Evolutionary conservation across 2,329 filamentous ascomycete species (phyloP).

Genomic region (Exserohilum turcica): DNA sequence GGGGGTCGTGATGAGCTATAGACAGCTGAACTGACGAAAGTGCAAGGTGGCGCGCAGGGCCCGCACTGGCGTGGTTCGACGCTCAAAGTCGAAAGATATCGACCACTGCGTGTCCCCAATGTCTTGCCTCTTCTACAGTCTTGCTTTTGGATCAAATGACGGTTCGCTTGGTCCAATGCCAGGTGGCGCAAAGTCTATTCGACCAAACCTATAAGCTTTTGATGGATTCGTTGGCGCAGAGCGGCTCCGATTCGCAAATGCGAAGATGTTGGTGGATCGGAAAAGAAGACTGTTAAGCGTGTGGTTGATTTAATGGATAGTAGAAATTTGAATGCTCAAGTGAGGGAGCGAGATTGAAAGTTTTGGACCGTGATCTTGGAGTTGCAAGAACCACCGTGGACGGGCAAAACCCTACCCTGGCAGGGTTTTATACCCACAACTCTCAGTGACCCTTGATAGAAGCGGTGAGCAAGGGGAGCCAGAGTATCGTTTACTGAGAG

Average conservation of each 20-base stretch:
- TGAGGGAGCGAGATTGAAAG: conserved; percentile 9
- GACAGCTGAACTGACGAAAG: not conserved
- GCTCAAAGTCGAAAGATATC: not conserved
- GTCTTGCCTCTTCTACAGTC: not conserved
- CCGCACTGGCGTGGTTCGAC: not conserved
- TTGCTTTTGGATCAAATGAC: not conserved
- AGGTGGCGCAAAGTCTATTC: not conserved
- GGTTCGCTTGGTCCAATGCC: too few relatives aligned
- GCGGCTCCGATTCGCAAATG: not conserved
- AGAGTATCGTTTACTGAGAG: not conserved
- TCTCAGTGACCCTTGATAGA: conserved; percentile 1
- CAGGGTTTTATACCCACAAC: not conserved
- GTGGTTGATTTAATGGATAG: not conserved
- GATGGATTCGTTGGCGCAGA: not conserved
- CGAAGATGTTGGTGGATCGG: not conserved
- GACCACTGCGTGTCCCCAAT: not conserved
- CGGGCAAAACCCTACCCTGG: not conserved
- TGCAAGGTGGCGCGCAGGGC: not conserved
- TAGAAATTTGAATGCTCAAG: conserved; percentile 2
- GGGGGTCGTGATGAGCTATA: not conserved
- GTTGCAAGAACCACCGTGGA: not conserved
- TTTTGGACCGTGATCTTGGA: conserved; percentile 2
- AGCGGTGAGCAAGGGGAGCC: conserved; percentile 2
- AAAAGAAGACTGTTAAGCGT: not conserved
- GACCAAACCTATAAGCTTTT: too few relatives aligned